A percentile compares a stretch with the other conserved stretches of the same genome.
phyloP scores from a whole-genome alignment of 352 stramenopile genomes.

The Achlya hypogyna region DNA sequence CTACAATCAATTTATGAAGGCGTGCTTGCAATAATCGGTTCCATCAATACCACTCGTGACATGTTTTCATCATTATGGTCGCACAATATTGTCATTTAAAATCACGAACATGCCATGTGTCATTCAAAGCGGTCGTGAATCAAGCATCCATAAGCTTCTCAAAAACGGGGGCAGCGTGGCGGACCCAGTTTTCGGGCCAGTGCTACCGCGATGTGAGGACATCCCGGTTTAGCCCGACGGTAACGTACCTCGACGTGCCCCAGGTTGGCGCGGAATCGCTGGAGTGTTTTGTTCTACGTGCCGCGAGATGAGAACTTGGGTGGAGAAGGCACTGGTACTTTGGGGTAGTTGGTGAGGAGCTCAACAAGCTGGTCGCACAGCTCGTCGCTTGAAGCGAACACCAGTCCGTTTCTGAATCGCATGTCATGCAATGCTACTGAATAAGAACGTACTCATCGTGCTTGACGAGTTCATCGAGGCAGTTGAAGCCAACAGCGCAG shows the following conservation, averaged over 20 bases:
- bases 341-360: conserved; percentile 50
- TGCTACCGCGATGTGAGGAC: conserved; percentile 34
- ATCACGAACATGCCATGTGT: no score
- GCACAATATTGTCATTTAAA: no score
- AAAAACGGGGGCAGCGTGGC: conserved; percentile 52
- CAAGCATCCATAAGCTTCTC: conserved; percentile 9
- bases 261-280: conserved; percentile 40
- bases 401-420: conserved; percentile 60
- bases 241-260: conserved; percentile 44
- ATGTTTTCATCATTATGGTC: no score
- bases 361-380: conserved; percentile 50
- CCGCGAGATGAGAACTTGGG: no score
- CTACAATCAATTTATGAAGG: conserved; percentile 68
- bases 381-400: conserved; percentile 53
- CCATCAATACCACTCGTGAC: no score
- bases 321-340: conserved; percentile 3
- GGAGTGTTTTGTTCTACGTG: conserved; percentile 29
- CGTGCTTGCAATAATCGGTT: conserved; percentile 32
- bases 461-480: conserved; percentile 94
- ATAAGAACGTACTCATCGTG: conserved; percentile 78
- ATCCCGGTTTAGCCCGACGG: background rate
- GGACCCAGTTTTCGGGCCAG: conserved; percentile 70
- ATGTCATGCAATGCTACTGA: background rate
- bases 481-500: conserved; percentile 92
- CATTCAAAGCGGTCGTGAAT: no score